Evolutionary conservation across 192 early-diverging fungal genomes (phyloP), one percentile per base, ranked within the genome.

Genomic region (Backusella parvicylindrica): DNA sequence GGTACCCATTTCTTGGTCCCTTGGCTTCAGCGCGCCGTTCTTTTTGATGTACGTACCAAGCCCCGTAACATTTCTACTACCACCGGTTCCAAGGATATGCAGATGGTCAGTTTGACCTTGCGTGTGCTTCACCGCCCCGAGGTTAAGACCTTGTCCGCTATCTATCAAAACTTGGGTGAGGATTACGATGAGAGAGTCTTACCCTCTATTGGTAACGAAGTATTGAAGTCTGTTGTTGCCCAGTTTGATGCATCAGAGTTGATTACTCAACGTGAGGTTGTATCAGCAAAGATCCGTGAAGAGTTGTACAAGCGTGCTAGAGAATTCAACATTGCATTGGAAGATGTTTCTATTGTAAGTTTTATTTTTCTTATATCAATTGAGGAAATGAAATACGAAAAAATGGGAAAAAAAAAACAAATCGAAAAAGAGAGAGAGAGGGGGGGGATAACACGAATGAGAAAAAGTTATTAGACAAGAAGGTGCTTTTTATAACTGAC

Each of bases 11-110:
- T 99, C 77, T 88, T 98, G 73, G 82, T 99, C 36, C 98, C 98
- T 21, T 98, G 95, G 95, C 86, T 97, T 56, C 98, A 99, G 83
- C 87, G 91, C 33, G 91, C 97, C 3, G 87, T 97, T 37, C 80
- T 91, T 65, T 97, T 90, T 75, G 98, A 99, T 82, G 94, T 98
- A 50, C 95, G 98, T 71, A 97, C 93, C 64, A 91, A 92, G 77
- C 98, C 98, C 49, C 92, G 98, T 77, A 93, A 98, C 85, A 99
- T 99, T 80, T 95, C 95, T 68, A 98, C 98, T 74, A 98, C 95
- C 1, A 99, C 98, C 16, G 98, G 97, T 60, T 98, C 97, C 65
- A 97, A 96, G 87, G 98, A 99, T 81, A 98, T 99, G 98, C 98
- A 99, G 80, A 96, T 95, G 92, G 95, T 98, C 9, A 93, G 93